A percentile compares a stretch with the other conserved stretches of the same genome.
These are phyloP conservation scores for Aeschynomene evenia DNA, from an alignment of 306 rosid species.

Conservation along the genomic window DNA sequence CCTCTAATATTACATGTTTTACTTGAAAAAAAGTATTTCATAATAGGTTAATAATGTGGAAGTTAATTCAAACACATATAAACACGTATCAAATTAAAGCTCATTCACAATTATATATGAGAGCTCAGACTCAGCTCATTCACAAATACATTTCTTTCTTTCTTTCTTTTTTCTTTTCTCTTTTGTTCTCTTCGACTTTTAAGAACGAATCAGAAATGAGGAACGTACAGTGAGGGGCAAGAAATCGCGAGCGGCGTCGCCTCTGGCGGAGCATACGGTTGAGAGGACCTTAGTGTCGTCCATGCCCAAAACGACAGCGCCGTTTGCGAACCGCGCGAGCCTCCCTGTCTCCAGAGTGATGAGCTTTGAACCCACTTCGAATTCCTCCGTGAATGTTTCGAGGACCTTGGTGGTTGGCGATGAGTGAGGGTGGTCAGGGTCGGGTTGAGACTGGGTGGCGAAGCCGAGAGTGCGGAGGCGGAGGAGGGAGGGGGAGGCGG, in stretches of 20 bases:
- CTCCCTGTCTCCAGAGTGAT: slow-evolving; percentile 75
- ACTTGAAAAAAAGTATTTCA: too few species aligned
- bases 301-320: slow-evolving; percentile 70
- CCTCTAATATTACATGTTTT: too few species aligned
- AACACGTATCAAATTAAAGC: too few species aligned
- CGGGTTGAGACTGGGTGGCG: slow-evolving; percentile 51
- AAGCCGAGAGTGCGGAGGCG: slow-evolving; percentile 58
- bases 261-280: slow-evolving; percentile 65
- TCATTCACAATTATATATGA: too few species aligned
- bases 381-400: slow-evolving; percentile 68
- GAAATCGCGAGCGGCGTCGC: slow-evolving; percentile 68
- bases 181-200: not conserved
- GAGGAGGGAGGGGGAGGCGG: slow-evolving; percentile 46
- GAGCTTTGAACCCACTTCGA: slow-evolving; percentile 72
- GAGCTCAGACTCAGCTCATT: too few species aligned
- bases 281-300: slow-evolving; percentile 76
- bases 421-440: slow-evolving; percentile 24
- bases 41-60: too few species aligned
- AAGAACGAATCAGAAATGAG: not conserved
- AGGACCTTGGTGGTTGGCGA: slow-evolving; percentile 42
- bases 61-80: too few species aligned
- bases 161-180: too few species aligned
- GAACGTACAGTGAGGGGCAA: slow-evolving; percentile 79
- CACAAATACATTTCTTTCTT: not conserved
- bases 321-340: slow-evolving; percentile 89